Percentiles rank a stretch among this genome's conserved stretches.
Evolutionary conservation across 2,329 filamentous ascomycete species (phyloP).

Genomic region (Exophiala viscosa): DNA sequence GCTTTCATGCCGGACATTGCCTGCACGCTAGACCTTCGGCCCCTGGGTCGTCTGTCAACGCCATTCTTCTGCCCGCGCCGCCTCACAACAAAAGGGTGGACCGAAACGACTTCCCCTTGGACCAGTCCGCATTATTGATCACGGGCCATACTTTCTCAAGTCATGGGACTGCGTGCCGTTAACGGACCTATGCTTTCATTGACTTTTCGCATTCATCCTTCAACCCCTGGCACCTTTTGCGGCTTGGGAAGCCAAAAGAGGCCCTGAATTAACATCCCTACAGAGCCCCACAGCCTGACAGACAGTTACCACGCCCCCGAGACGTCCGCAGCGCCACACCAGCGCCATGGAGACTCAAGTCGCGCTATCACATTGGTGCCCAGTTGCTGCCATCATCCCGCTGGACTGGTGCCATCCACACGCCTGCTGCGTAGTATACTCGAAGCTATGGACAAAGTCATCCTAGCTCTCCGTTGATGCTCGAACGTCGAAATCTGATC

Average conservation of each 20-base stretch:
- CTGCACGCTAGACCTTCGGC: slow-evolving; percentile 14
- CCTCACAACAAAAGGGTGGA: slow-evolving; percentile 1
- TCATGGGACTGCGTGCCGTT: slow-evolving; percentile 10
- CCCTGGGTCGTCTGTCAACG: slow-evolving; percentile 18
- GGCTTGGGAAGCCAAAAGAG: slow-evolving; percentile 8
- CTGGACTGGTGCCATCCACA: slow-evolving; percentile 18
- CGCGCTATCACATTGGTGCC: slow-evolving; percentile 23
- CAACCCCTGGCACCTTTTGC: slow-evolving; percentile 10
- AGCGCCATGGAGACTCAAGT: slow-evolving; percentile 12
- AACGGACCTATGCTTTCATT: background rate
- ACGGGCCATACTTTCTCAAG: slow-evolving; percentile 3
- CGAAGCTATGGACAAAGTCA: slow-evolving; percentile 15
- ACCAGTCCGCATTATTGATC: background rate
- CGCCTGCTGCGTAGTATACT: slow-evolving; percentile 20
- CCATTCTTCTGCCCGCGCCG: slow-evolving; percentile 10
- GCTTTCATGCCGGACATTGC: slow-evolving; percentile 21
- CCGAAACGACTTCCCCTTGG: background rate
- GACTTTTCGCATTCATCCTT: slow-evolving; percentile 1
- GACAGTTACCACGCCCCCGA: slow-evolving; percentile 11
- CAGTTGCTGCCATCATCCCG: slow-evolving; percentile 25
- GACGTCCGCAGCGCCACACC: slow-evolving; percentile 21
- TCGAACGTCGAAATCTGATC: slow-evolving; percentile 12
- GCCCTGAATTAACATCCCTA: slow-evolving; percentile 6
- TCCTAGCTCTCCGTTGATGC: slow-evolving; percentile 3
- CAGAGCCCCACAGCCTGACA: slow-evolving; percentile 9